Conservation (phyloP, 768 basidiomycete species). For the Leccinum subtestaceum region DNA sequence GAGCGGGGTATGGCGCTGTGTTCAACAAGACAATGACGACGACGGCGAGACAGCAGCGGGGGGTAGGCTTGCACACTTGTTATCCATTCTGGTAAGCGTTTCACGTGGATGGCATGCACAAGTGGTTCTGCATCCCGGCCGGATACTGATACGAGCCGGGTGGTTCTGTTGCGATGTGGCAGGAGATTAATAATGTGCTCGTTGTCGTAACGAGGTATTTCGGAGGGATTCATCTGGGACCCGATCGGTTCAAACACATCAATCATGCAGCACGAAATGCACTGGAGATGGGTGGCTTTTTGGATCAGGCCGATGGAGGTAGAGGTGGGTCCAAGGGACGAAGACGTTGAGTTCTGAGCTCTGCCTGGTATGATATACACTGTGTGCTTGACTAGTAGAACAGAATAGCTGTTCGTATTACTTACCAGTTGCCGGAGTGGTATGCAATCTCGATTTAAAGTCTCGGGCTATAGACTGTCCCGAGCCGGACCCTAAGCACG, state of each 20-base stretch:
- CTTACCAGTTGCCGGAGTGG: too few species aligned
- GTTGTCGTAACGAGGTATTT: slow-evolving; percentile 93
- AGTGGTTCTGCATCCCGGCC: background rate
- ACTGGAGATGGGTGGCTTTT: slow-evolving; percentile 81
- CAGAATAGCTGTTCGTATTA: too few species aligned
- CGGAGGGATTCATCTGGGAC: slow-evolving; percentile 87
- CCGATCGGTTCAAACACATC: slow-evolving; percentile 89
- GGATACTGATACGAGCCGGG: background rate
- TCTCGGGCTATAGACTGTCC: too few species aligned
- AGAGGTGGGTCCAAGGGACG: slow-evolving; percentile 25
- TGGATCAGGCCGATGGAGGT: slow-evolving; percentile 48
- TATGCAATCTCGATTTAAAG: too few species aligned
- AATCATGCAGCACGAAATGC: slow-evolving; percentile 94
- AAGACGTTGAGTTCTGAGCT: slow-evolving; percentile 17
- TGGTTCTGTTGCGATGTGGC: background rate
- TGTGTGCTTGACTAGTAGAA: background rate
- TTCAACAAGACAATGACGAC: slow-evolving; percentile 79
- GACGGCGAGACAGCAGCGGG: slow-evolving; percentile 95
- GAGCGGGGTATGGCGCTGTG: background rate
- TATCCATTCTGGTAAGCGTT: slow-evolving; percentile 74
- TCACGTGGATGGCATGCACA: background rate
- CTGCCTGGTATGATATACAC: background rate
- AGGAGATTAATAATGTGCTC: slow-evolving; percentile 82
- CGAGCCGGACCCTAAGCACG: too few species aligned
- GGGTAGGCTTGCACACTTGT: slow-evolving; percentile 81